A percentile compares a stretch with the other conserved stretches of the same genome.
phyloP scores from a whole-genome alignment of 352 stramenopile species.

The Phytophthora capsici region DNA sequence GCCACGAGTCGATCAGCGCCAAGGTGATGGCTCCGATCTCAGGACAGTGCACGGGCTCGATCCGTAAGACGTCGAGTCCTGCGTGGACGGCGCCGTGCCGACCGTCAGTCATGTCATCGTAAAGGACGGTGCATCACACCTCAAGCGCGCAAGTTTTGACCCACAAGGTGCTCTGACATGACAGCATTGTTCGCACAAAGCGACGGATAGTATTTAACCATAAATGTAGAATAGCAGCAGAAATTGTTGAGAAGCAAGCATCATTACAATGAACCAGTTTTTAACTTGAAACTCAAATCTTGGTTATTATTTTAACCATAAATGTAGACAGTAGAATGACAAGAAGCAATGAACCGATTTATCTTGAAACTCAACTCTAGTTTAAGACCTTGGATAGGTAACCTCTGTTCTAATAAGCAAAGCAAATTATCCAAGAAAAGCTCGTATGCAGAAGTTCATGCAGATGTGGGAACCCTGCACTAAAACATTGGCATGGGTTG shows the following conservation, averaged over 20 bases:
- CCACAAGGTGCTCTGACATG: not conserved
- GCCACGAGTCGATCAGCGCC: conserved; percentile 54
- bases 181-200: not conserved
- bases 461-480: not conserved
- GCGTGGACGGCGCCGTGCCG: conserved; percentile 50
- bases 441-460: too few species aligned
- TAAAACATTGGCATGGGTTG: too few species aligned
- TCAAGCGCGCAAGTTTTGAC: conserved; percentile 9
- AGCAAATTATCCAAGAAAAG: too few species aligned
- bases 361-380: too few species aligned
- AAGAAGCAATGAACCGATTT: too few species aligned
- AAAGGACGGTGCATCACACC: not conserved
- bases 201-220: conserved; percentile 35
- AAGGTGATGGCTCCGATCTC: conserved; percentile 45
- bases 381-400: too few species aligned
- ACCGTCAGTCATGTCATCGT: conserved; percentile 24
- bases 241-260: conserved; percentile 7
- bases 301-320: too few species aligned
- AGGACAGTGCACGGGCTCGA: conserved; percentile 67
- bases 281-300: not conserved
- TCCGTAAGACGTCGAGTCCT: conserved; percentile 75
- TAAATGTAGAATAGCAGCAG: conserved; percentile 26
- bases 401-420: too few species aligned
- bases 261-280: conserved; percentile 17
- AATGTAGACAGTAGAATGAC: too few species aligned